Evolutionary conservation across 2,329 filamentous ascomycete genomes (phyloP), one percentile per base, ranked within the genome.

Genomic region (Aspergillus novoparasiticus): DNA sequence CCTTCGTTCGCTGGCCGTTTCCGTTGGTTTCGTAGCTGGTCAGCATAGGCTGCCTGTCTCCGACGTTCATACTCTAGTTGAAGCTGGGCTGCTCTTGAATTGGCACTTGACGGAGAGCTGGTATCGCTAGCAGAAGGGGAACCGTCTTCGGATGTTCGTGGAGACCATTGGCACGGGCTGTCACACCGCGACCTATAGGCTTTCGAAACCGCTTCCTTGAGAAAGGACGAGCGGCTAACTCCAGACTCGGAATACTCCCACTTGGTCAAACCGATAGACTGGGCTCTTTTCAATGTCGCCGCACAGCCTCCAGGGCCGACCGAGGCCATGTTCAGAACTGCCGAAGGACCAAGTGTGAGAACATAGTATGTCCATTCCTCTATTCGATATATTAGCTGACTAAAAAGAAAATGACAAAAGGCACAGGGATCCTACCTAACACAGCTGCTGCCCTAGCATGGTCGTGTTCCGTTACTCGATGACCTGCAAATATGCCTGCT

Each of bases 311-410:
- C 77, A 46, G 71, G 76, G 58, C 75, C 77, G 58, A 76, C 72
- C 66, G 61, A 83, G 59, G 75, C 81, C 63, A 89, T 80, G 9
- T 82, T 79, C 16, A 89, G 76, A 12, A 89, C 79, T 1, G 83
- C 82, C 9, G 82, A 81, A 11, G 85, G 85, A 6, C 87, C 87
- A 19, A 88, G 80, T 0, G 86, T 87, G 39, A 88, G 77, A 32
- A 89, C 76, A 69, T 87, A 86, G 58, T 82, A 81, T 21, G 83
- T 85, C 87, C 87, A 90, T 72, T 88, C 86, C 69, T 88, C 85
- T 84, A 62, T 60, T 30, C 11, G 2, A 41, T 19, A 4, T 53
- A 59, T 72, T 64, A 73, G 71, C 34, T 60, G 60, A 60, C 23
- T n/a, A 5, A 39, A 41, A 8, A 19, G 59, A 50, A 50, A 39